These are phyloP conservation scores for Pezicula radicicola DNA, from an alignment of 2,329 filamentous ascomycete species.

Conservation along the genomic window DNA sequence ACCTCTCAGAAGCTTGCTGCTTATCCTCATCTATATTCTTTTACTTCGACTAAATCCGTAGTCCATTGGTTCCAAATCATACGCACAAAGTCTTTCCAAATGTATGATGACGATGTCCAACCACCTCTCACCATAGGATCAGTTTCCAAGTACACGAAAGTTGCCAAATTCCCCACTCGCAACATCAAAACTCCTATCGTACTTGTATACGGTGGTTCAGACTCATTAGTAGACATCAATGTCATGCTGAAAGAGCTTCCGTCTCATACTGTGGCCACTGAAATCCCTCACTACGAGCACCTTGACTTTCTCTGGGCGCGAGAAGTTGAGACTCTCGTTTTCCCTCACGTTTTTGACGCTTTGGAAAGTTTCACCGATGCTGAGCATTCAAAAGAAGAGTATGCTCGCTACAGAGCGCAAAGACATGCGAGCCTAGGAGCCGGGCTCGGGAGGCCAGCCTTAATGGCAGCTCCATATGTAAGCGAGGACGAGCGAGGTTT, in stretches of 20 bases:
- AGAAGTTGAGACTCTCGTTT: slow-evolving; percentile 81
- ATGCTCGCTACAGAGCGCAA: slow-evolving; percentile 46
- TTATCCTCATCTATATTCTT: slow-evolving; percentile 94
- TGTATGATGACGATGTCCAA: slow-evolving; percentile 95
- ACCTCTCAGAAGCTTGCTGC: slow-evolving; percentile 88
- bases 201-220: slow-evolving; percentile 87
- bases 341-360: slow-evolving; percentile 83
- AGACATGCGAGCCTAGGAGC: slow-evolving; percentile 21
- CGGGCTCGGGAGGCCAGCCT: slow-evolving; percentile 8
- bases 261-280: slow-evolving; percentile 76
- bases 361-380: slow-evolving; percentile 67
- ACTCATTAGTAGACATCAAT: slow-evolving; percentile 90
- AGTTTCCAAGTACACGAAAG: slow-evolving; percentile 85
- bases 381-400: slow-evolving; percentile 57
- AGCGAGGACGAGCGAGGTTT: slow-evolving; percentile 20
- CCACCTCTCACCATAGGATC: slow-evolving; percentile 69
- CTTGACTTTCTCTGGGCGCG: slow-evolving; percentile 94
- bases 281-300: slow-evolving; percentile 92
- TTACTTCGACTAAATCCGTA: slow-evolving; percentile 93
- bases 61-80: slow-evolving; percentile 99
- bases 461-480: slow-evolving; percentile 9
- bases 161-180: slow-evolving; percentile 90
- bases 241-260: slow-evolving; percentile 90
- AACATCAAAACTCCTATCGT: slow-evolving; percentile 97
- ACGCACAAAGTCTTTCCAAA: slow-evolving; percentile 91